Conservation (phyloP, 169 alveolate species). For the Plasmodium chabaudi region DNA sequence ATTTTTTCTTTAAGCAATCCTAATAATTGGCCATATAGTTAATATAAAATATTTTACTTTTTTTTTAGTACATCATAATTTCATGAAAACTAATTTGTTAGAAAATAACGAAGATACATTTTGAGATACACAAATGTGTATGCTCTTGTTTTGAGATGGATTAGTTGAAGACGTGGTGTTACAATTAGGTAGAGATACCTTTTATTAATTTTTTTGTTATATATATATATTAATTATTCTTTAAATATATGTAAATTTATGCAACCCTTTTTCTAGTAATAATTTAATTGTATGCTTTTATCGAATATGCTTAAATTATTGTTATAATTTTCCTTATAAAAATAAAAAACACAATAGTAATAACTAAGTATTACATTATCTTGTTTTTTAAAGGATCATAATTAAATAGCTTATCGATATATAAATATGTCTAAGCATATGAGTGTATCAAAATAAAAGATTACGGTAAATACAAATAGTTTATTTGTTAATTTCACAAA, state of each 20-base stretch:
- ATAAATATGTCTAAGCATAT: neutral
- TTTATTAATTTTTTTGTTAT: neutral
- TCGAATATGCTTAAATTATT: too few species aligned
- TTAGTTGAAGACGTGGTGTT: neutral
- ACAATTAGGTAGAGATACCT: neutral
- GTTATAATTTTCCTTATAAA: too few species aligned
- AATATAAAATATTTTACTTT: slow-evolving; percentile 5
- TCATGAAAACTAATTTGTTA: slow-evolving; percentile 56
- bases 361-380: too few species aligned
- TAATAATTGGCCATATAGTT: too few species aligned
- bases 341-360: too few species aligned
- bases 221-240: neutral
- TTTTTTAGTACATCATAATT: slow-evolving; percentile 62
- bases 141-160: neutral
- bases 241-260: too few species aligned
- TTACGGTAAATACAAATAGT: too few species aligned
- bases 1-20: neutral
- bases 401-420: too few species aligned
- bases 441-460: neutral
- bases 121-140: slow-evolving; percentile 8
- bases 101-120: slow-evolving; percentile 46
- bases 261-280: too few species aligned
- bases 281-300: too few species aligned
- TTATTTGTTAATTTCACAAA: neutral
- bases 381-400: too few species aligned